These are phyloP conservation scores for Cymbidium sinense DNA, from an alignment of 106 monocot species.

Conservation along the genomic window DNA sequence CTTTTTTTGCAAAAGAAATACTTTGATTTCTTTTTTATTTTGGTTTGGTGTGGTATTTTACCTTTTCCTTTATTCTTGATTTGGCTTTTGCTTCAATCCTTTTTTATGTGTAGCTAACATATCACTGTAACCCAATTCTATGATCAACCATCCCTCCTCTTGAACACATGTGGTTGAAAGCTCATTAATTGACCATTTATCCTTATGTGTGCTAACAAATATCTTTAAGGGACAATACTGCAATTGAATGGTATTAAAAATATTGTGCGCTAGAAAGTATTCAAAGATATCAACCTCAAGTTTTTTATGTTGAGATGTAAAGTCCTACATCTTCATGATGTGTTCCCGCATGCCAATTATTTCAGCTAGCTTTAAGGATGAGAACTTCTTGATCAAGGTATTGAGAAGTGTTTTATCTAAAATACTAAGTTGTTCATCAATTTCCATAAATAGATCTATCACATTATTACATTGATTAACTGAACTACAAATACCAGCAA, in stretches of 20 bases:
- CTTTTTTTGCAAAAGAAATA: slow-evolving; percentile 12
- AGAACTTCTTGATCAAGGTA: neutral
- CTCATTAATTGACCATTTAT: no score
- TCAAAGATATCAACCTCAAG: slow-evolving; percentile 6
- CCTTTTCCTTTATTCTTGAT: neutral
- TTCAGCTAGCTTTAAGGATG: neutral
- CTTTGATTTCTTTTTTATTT: neutral
- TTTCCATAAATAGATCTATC: neutral
- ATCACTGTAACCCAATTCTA: neutral
- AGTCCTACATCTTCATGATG: slow-evolving; percentile 14
- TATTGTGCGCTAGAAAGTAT: no score
- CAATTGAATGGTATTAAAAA: no score
- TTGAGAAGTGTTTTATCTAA: slow-evolving; percentile 10
- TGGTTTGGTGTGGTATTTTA: neutral
- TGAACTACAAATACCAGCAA: neutral
- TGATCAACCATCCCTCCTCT: neutral
- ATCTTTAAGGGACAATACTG: no score
- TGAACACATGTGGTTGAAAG: neutral
- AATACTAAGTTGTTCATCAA: slow-evolving; percentile 12
- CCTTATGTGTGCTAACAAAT: no score
- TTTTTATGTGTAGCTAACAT: neutral
- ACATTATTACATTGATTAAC: neutral
- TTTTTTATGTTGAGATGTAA: slow-evolving; percentile 2
- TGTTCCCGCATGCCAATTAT: neutral
- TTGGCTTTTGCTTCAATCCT: neutral